A percentile compares a stretch with the other conserved stretches of the same genome.
Evolutionary conservation across 106 monocot genomes (phyloP).

Genomic region (Gastrodia elata): DNA sequence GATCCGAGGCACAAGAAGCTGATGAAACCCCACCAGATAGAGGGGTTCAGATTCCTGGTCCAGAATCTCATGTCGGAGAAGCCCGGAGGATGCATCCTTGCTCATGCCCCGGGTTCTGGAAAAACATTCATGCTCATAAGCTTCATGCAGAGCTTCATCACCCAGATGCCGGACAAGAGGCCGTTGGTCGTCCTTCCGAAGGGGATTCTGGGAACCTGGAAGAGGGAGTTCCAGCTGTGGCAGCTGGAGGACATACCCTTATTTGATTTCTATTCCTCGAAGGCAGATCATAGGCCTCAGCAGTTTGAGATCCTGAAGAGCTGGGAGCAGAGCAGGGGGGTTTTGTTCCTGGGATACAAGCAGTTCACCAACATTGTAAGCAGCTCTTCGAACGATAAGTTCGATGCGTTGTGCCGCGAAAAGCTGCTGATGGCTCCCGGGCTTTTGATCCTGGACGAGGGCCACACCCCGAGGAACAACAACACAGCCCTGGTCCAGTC

Average conservation of each 20-base stretch:
- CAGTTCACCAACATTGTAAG: conserved; percentile 61
- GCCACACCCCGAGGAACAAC: conserved; percentile 81
- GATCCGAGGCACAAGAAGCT: conserved; percentile 73
- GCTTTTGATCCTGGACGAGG: conserved; percentile 88
- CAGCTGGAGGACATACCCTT: conserved; percentile 81
- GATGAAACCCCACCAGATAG: conserved; percentile 81
- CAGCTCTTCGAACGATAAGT: conserved; percentile 18
- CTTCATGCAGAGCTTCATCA: conserved; percentile 94
- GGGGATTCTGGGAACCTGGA: conserved; percentile 78
- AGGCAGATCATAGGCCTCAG: conserved; percentile 61
- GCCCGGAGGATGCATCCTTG: conserved; percentile 89
- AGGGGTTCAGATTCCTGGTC: conserved; percentile 84
- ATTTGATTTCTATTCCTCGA: conserved; percentile 71
- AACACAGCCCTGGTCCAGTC: conserved; percentile 53
- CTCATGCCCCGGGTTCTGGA: conserved; percentile 96
- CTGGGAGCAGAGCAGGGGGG: conserved; percentile 67
- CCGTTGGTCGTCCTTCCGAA: conserved; percentile 81
- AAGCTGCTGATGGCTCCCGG: conserved; percentile 58
- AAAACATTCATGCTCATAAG: conserved; percentile 97
- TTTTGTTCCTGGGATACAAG: conserved; percentile 64
- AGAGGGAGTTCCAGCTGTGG: conserved; percentile 74
- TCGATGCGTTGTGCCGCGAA: conserved; percentile 53
- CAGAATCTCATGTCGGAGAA: conserved; percentile 69
- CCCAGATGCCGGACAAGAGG: conserved; percentile 54
- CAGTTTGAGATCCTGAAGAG: conserved; percentile 63